A percentile compares a stretch with the other conserved stretches of the same genome.
Conservation (phyloP, 176 grass and related monocot genomes). For the Bromus sterilis region DNA sequence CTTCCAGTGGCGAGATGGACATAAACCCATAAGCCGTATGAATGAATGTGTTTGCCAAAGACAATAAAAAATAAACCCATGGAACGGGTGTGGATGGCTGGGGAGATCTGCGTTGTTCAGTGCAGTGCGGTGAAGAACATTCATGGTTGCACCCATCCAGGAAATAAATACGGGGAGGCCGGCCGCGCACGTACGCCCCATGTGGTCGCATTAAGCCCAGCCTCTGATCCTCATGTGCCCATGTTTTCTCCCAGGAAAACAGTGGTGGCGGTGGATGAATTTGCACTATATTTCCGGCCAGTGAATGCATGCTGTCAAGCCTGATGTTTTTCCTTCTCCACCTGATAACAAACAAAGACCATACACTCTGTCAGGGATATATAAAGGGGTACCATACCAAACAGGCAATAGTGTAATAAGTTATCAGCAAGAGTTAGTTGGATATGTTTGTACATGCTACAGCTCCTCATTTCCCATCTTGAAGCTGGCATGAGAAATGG, state of each 20-base stretch:
- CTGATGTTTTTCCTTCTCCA: slow-evolving; percentile 3
- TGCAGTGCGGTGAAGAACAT: slow-evolving; percentile 21
- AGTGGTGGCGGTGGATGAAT: background rate
- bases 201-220: slow-evolving; percentile 42
- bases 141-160: slow-evolving; percentile 36
- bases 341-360: background rate
- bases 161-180: slow-evolving; percentile 12
- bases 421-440: background rate
- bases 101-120: slow-evolving; percentile 4
- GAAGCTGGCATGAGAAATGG: background rate
- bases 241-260: slow-evolving; percentile 17
- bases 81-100: too few relatives aligned
- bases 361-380: background rate
- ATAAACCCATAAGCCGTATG: background rate
- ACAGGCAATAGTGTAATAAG: background rate
- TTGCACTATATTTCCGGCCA: background rate
- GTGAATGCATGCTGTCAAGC: background rate
- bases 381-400: too few relatives aligned
- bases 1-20: too few relatives aligned
- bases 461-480: background rate
- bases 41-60: too few relatives aligned
- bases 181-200: slow-evolving; percentile 15
- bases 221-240: slow-evolving; percentile 48
- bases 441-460: background rate
- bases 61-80: too few relatives aligned